These are phyloP conservation scores for Cutaneotrichosporon sp. DNA, from an alignment of 1,284 basidiomycete species.

Conservation along the genomic window DNA sequence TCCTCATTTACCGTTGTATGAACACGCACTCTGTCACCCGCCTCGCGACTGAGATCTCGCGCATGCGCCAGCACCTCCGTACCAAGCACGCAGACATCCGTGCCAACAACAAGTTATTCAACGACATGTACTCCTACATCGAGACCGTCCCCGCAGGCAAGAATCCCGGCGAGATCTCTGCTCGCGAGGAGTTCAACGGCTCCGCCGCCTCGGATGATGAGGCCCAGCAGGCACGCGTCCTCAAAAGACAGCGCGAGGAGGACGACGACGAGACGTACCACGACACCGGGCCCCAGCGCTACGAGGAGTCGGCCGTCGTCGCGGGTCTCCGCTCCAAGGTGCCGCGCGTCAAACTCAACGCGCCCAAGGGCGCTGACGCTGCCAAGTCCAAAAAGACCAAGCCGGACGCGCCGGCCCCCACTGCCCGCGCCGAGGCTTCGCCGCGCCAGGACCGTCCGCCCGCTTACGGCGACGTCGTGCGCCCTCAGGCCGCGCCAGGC, in stretches of 20 bases:
- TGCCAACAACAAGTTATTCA: conserved; percentile 22
- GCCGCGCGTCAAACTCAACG: background rate
- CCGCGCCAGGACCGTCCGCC: no score
- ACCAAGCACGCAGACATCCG: conserved; percentile 25
- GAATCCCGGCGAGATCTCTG: conserved; percentile 19
- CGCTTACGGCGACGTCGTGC: no score
- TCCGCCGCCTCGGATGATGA: background rate
- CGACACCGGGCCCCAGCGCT: background rate
- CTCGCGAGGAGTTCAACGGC: conserved; percentile 23
- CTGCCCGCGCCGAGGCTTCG: background rate
- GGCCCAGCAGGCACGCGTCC: background rate
- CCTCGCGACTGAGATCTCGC: conserved; percentile 30
- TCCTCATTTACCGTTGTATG: conserved; percentile 36
- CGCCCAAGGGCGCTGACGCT: background rate
- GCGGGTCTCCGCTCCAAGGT: conserved; percentile 6
- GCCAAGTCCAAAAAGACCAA: background rate
- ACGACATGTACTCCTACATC: conserved; percentile 19
- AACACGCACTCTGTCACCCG: conserved; percentile 18
- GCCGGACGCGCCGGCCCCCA: background rate
- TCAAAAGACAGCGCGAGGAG: conserved; percentile 17
- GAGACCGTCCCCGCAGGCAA: conserved; percentile 22
- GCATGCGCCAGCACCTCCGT: conserved; percentile 31
- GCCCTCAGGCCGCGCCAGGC: background rate
- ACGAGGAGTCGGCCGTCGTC: conserved; percentile 7
- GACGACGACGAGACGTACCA: conserved; percentile 20